These are phyloP conservation scores for Aspergillus biplanus DNA, from an alignment of 495 filamentous ascomycete species.

Conservation along the genomic window DNA sequence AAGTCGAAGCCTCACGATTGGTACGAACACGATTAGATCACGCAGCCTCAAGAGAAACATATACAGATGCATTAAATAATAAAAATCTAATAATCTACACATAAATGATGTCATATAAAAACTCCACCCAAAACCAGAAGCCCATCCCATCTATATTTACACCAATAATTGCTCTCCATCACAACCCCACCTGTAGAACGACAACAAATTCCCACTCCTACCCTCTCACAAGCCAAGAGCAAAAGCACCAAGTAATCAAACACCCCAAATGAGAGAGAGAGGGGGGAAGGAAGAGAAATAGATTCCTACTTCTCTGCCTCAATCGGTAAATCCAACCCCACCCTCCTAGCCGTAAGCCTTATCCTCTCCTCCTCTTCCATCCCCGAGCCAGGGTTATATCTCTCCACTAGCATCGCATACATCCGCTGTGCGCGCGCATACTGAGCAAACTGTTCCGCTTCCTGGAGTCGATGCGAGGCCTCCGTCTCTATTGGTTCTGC, in stretches of 20 bases:
- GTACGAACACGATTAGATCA: too few species aligned
- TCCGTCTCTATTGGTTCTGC: slow-evolving; percentile 15
- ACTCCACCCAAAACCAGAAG: too few species aligned
- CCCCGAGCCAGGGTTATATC: slow-evolving; percentile 89
- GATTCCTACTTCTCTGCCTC: slow-evolving; percentile 24
- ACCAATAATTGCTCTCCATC: too few species aligned
- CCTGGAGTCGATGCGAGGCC: slow-evolving; percentile 44
- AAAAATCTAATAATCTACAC: too few species aligned
- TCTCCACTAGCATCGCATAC: slow-evolving; percentile 78
- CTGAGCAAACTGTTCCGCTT: slow-evolving; percentile 74
- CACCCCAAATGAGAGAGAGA: background rate
- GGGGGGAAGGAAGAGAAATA: background rate
- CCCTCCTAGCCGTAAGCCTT: slow-evolving; percentile 78
- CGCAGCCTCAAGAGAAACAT: too few species aligned
- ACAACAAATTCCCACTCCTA: background rate
- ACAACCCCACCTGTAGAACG: too few species aligned
- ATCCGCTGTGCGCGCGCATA: slow-evolving; percentile 82
- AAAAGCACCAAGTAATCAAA: background rate
- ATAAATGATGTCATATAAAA: too few species aligned
- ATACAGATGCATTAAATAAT: too few species aligned
- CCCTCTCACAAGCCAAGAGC: background rate
- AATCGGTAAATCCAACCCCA: slow-evolving; percentile 83
- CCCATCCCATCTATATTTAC: too few species aligned
- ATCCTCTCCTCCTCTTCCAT: slow-evolving; percentile 87
- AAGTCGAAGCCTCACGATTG: too few species aligned